Evolutionary conservation across 768 basidiomycete species (phyloP).

Genomic region (Coprinellus micaceus): DNA sequence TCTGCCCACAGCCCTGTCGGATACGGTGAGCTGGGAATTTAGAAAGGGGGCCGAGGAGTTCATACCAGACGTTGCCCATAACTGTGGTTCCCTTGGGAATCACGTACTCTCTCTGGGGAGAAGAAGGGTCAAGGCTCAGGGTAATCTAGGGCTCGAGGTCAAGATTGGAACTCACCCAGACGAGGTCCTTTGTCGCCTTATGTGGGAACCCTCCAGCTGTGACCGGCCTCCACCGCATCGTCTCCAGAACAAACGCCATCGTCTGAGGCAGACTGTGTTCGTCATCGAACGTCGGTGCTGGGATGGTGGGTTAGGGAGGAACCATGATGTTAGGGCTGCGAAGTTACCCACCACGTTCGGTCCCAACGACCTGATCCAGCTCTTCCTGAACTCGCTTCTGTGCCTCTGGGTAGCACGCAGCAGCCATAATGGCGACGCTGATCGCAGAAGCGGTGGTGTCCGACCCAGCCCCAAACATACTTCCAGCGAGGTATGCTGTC

Average conservation of each 20-base stretch:
- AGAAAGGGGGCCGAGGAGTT: not conserved
- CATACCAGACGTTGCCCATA: slow-evolving; percentile 57
- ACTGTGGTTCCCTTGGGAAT: slow-evolving; percentile 58
- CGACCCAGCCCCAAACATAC: slow-evolving; percentile 64
- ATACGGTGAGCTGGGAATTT: not conserved
- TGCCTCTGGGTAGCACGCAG: slow-evolving; percentile 51
- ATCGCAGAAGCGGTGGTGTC: slow-evolving; percentile 64
- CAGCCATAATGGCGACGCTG: slow-evolving; percentile 53
- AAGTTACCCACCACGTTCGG: slow-evolving; percentile 36
- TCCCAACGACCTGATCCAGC: slow-evolving; percentile 49
- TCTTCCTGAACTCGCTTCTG: slow-evolving; percentile 52
- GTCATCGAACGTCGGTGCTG: slow-evolving; percentile 39
- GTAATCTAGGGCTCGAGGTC: not conserved
- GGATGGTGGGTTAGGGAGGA: not conserved
- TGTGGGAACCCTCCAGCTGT: slow-evolving; percentile 58
- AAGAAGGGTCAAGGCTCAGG: not conserved
- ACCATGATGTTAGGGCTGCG: not conserved
- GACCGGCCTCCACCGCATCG: slow-evolving; percentile 51
- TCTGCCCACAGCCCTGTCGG: slow-evolving; percentile 49
- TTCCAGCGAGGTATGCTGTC: slow-evolving; percentile 59
- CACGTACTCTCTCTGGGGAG: slow-evolving; percentile 38
- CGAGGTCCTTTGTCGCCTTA: slow-evolving; percentile 58
- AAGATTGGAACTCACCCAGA: slow-evolving; percentile 52
- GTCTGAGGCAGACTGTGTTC: slow-evolving; percentile 41
- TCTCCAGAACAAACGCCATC: slow-evolving; percentile 48